Percentiles rank a stretch among this genome's conserved stretches.
Evolutionary conservation across 2,329 filamentous ascomycete genomes (phyloP).

Genomic region (Ophiostoma populinum): DNA sequence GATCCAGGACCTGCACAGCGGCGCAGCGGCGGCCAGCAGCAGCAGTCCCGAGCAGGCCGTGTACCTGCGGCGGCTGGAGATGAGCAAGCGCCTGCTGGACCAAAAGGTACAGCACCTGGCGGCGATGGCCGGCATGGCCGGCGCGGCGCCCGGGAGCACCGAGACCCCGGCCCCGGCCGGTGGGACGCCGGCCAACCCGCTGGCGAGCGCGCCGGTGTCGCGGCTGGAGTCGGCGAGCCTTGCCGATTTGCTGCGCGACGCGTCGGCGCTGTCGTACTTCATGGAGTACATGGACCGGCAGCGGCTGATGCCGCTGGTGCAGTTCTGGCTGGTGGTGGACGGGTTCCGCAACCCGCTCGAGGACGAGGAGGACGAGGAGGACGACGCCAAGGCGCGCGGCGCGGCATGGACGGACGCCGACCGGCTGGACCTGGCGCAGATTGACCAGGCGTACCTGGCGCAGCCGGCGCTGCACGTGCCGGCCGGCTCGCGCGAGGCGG

Average conservation of each 20-base stretch:
- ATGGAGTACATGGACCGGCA: conserved; percentile 99
- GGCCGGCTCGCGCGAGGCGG: conserved; percentile 47
- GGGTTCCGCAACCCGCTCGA: conserved; percentile 89
- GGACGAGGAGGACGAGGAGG: conserved; percentile 60
- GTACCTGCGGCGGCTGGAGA: conserved; percentile 78
- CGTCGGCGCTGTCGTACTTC: conserved; percentile 87
- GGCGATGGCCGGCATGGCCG: background rate
- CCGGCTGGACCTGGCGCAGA: conserved; percentile 73
- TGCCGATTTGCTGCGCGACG: conserved; percentile 72
- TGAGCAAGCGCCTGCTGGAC: conserved; percentile 77
- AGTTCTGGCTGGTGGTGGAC: conserved; percentile 97
- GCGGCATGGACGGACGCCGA: conserved; percentile 66
- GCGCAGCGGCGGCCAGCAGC: background rate
- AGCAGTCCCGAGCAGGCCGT: conserved; percentile 52
- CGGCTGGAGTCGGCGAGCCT: conserved; percentile 59
- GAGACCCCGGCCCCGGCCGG: conserved; percentile 49
- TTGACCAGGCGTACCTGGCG: conserved; percentile 75
- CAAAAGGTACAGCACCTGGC: conserved; percentile 74
- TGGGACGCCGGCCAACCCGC: conserved; percentile 15
- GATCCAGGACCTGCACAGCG: conserved; percentile 5
- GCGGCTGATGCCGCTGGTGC: conserved; percentile 70
- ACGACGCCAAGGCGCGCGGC: conserved; percentile 46
- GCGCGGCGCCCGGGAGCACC: background rate
- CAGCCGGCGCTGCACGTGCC: conserved; percentile 68
- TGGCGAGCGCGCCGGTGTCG: conserved; percentile 20